These are phyloP conservation scores for Apodospora peruviana DNA, from an alignment of 495 filamentous ascomycete species.

Conservation along the genomic window DNA sequence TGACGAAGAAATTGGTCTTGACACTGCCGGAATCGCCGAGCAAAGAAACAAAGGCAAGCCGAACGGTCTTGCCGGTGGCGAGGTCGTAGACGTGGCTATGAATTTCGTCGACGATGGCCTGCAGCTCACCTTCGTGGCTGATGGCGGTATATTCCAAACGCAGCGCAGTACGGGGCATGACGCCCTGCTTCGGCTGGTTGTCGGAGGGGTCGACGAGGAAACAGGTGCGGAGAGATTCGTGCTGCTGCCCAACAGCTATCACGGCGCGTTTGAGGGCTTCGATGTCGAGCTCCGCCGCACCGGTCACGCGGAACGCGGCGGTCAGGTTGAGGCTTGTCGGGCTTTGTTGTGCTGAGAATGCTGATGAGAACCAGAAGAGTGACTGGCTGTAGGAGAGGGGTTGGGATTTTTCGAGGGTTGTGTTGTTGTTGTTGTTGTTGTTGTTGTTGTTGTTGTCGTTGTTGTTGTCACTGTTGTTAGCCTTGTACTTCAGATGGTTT, in stretches of 20 bases:
- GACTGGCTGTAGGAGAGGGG: neutral
- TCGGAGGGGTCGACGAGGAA: slow-evolving; percentile 12
- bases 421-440: neutral
- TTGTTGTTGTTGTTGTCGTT: neutral
- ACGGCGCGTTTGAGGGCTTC: slow-evolving; percentile 29
- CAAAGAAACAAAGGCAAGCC: slow-evolving; percentile 11
- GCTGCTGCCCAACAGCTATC: slow-evolving; percentile 20
- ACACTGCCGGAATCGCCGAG: neutral
- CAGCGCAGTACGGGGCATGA: slow-evolving; percentile 6
- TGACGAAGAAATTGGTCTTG: slow-evolving; percentile 10
- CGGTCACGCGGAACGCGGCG: slow-evolving; percentile 12
- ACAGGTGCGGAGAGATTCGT: slow-evolving; percentile 40
- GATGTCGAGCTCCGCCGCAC: slow-evolving; percentile 1
- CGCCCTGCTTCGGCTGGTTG: slow-evolving; percentile 7
- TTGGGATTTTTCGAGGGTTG: neutral
- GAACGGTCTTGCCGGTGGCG: slow-evolving; percentile 9
- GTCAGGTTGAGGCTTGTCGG: slow-evolving; percentile 31
- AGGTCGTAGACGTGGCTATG: slow-evolving; percentile 14
- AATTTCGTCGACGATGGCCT: slow-evolving; percentile 4
- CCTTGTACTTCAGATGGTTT: no score
- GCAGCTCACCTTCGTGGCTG: neutral
- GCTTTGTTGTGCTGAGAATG: neutral
- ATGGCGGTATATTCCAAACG: slow-evolving; percentile 6
- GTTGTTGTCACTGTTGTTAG: no score
- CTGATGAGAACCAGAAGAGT: neutral